A percentile compares a stretch with the other conserved stretches of the same genome.
Conservation (phyloP, 768 basidiomycete species). For the Clitopilus passeckerianus region DNA sequence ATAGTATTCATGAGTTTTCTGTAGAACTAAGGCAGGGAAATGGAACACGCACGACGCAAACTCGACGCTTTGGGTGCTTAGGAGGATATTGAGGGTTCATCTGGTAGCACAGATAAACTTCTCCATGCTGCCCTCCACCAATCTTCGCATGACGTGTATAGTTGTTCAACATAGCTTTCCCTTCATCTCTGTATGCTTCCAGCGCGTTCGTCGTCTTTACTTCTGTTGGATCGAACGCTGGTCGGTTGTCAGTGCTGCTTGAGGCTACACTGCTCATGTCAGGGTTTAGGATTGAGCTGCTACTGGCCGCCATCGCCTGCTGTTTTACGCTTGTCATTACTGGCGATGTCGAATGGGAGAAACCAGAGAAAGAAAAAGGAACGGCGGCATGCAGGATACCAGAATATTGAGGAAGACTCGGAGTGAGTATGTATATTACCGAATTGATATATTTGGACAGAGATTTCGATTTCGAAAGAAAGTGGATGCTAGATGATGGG, state of each 20-base stretch:
- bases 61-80: constrained; percentile 36
- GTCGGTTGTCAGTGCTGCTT: constrained; percentile 15
- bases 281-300: constrained; percentile 15
- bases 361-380: constrained; percentile 15
- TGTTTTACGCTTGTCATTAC: background rate
- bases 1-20: constrained; percentile 1
- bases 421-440: constrained; percentile 12
- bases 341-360: constrained; percentile 12
- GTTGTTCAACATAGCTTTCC: constrained; percentile 69
- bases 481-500: background rate
- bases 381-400: constrained; percentile 4
- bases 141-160: constrained; percentile 74
- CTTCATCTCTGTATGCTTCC: constrained; percentile 32
- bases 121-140: constrained; percentile 87
- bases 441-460: constrained; percentile 11
- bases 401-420: background rate
- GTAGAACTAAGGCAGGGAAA: background rate
- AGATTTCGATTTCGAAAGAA: background rate
- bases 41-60: constrained; percentile 31
- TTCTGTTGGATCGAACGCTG: constrained; percentile 31
- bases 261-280: constrained; percentile 12
- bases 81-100: constrained; percentile 37
- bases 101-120: constrained; percentile 68
- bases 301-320: background rate
- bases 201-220: constrained; percentile 48